Evolutionary conservation across 1,139 yeast species (phyloP).

Genomic region (Zhuliangozyma blackwelliae): DNA sequence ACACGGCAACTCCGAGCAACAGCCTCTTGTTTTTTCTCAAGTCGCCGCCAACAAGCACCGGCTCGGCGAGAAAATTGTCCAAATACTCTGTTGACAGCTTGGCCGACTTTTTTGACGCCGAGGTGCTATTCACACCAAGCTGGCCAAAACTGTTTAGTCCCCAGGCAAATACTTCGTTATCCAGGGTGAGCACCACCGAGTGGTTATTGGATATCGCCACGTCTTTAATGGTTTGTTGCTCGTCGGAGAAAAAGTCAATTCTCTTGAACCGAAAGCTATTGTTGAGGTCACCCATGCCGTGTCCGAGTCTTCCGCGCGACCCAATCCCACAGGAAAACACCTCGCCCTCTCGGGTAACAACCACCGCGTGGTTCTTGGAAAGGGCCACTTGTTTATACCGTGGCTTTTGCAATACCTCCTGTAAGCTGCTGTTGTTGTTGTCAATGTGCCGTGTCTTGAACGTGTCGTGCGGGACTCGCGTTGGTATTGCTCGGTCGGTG

Average conservation of each 20-base stretch:
- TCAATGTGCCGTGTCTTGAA: conserved; percentile 10
- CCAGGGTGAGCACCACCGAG: conserved; percentile 48
- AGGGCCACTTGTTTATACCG: conserved; percentile 44
- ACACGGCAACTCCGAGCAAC: conserved; percentile 57
- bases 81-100: conserved; percentile 19
- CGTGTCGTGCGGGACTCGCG: conserved; percentile 21
- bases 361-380: conserved; percentile 65
- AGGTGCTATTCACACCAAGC: conserved; percentile 51
- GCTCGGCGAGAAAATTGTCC: conserved; percentile 41
- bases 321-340: conserved; percentile 65
- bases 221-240: conserved; percentile 28
- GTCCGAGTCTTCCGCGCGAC: conserved; percentile 70
- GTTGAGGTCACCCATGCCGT: conserved; percentile 31
- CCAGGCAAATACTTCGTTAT: conserved; percentile 66
- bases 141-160: conserved; percentile 69
- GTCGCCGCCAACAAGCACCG: conserved; percentile 50
- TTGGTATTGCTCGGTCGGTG: conserved; percentile 46
- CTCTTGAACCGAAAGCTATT: conserved; percentile 36
- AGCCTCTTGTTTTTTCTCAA: conserved; percentile 25
- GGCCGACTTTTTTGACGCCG: conserved; percentile 12
- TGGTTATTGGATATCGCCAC: conserved; percentile 65
- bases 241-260: conserved; percentile 21
- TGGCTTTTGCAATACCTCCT: conserved; percentile 26
- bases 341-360: conserved; percentile 53
- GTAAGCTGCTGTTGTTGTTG: conserved; percentile 6